Base-by-base conservation (phyloP, 2,329 filamentous ascomycete genomes). In the Sarocladium brachiariae region DNA sequence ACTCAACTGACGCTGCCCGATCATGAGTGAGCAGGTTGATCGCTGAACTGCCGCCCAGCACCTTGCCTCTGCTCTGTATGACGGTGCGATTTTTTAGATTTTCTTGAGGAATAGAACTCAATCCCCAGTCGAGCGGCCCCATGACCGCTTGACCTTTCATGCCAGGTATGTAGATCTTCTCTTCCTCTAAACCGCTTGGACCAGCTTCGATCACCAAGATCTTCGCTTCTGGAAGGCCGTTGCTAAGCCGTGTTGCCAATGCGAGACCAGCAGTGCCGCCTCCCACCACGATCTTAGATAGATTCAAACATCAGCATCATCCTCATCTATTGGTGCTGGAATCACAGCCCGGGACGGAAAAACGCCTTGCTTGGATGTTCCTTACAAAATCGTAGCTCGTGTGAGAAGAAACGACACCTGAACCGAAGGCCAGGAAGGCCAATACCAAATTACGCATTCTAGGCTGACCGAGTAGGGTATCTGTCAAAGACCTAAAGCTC, bases 251-350 rank as follows among this genome's bases (percentile, higher is more conserved):
- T 18, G 52, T 54, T 8, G 61, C 63, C 6, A 65, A 48, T 10
- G 64, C 62, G 7, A 65, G 51, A 13, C 64, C 63, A 2, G 61
- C 56, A 1, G 59, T 60, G 3, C 64, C 64, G 21, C 62, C 63
- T 13, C 64, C 63, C 3, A 63, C 58, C 25, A 64, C 55, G 21
- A 65, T 56, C 48, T 41, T 11, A n/a, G 14, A 35, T 11, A 35
- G n/a, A 8, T 35, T 16, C 10, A 11, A 35, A 8, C 33, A n/a
- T 35, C 5, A 35, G 14, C n/a, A n/a, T n/a, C n/a, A n/a, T n/a
- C n/a, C n/a, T n/a, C n/a, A n/a, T n/a, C n/a, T n/a, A n/a, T n/a
- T n/a, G n/a, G n/a, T n/a, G n/a, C n/a, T n/a, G n/a, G n/a, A n/a
- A n/a, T n/a, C n/a, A n/a, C n/a, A n/a, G 27, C 27, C 27, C 27